Evolutionary conservation across 768 basidiomycete genomes (phyloP).

Genomic region (Kwoniella mangroviensis): DNA sequence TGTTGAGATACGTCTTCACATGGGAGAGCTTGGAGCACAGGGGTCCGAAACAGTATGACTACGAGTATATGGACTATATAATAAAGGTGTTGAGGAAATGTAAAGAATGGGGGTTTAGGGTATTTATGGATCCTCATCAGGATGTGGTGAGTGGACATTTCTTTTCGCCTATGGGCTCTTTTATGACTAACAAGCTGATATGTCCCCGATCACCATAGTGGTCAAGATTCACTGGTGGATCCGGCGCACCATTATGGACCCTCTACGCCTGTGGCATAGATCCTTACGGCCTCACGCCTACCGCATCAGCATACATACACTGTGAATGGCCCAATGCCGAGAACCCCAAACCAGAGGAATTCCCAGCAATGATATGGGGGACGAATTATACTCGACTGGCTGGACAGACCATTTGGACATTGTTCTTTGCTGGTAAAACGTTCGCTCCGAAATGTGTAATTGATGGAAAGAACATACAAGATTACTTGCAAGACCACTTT

Average conservation of each 20-base stretch:
- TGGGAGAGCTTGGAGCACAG: slow-evolving; percentile 94
- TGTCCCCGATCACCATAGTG: slow-evolving; percentile 64
- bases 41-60: slow-evolving; percentile 92
- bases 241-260: slow-evolving; percentile 88
- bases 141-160: slow-evolving; percentile 71
- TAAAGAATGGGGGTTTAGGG: slow-evolving; percentile 88
- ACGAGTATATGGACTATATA: slow-evolving; percentile 90
- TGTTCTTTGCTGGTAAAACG: slow-evolving; percentile 88
- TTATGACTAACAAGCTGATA: background rate
- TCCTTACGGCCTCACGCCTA: slow-evolving; percentile 80
- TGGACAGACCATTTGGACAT: slow-evolving; percentile 86
- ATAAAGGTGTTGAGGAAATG: slow-evolving; percentile 82
- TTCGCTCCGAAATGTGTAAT: slow-evolving; percentile 90
- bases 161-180: background rate
- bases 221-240: slow-evolving; percentile 97
- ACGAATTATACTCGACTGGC: slow-evolving; percentile 92
- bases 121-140: slow-evolving; percentile 96
- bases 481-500: slow-evolving; percentile 81
- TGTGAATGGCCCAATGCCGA: slow-evolving; percentile 77
- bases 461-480: slow-evolving; percentile 89
- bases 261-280: slow-evolving; percentile 80
- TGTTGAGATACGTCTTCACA: slow-evolving; percentile 76
- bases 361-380: slow-evolving; percentile 96
- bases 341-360: slow-evolving; percentile 68
- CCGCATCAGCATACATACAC: slow-evolving; percentile 83